These are phyloP conservation scores for Aspergillus fructus DNA, from an alignment of 2,329 filamentous ascomycete species.

Conservation along the genomic window DNA sequence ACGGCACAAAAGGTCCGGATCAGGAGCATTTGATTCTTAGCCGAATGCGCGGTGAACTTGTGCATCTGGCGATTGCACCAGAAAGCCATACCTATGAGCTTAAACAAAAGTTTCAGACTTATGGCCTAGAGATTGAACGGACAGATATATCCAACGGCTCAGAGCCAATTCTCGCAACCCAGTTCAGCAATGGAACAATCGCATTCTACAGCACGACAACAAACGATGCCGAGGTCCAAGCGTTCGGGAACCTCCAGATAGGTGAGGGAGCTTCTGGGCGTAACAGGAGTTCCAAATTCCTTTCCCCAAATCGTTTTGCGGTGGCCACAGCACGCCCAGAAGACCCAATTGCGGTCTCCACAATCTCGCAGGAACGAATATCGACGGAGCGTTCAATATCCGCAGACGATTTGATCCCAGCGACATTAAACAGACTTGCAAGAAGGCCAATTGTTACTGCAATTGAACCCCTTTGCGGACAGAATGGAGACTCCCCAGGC, in stretches of 20 bases:
- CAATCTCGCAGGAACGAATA: conserved; percentile 49
- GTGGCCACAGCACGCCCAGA: conserved; percentile 48
- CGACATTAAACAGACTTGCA: conserved; percentile 21
- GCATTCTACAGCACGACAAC: conserved; percentile 47
- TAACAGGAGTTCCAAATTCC: conserved; percentile 54
- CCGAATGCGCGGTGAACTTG: conserved; percentile 56
- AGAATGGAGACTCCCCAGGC: conserved; percentile 34
- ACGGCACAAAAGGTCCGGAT: conserved; percentile 32
- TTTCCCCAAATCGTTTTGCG: conserved; percentile 52
- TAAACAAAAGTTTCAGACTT: conserved; percentile 46
- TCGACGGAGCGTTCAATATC: conserved; percentile 34
- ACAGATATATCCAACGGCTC: conserved; percentile 46
- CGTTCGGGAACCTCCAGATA: conserved; percentile 33
- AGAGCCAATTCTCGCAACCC: conserved; percentile 51
- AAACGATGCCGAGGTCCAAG: conserved; percentile 32
- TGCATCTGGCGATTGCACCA: conserved; percentile 36
- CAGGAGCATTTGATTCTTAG: conserved; percentile 54
- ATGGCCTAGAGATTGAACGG: conserved; percentile 46
- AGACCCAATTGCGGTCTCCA: conserved; percentile 51
- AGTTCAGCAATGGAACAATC: conserved; percentile 49
- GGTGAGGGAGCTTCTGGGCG: conserved; percentile 23
- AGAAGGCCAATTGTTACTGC: conserved; percentile 32
- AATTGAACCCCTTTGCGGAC: conserved; percentile 36
- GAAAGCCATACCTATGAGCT: conserved; percentile 29
- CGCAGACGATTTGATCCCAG: conserved; percentile 36